These are phyloP conservation scores for Silene conica DNA, from an alignment of 148 eudicot genomes.

Conservation along the genomic window DNA sequence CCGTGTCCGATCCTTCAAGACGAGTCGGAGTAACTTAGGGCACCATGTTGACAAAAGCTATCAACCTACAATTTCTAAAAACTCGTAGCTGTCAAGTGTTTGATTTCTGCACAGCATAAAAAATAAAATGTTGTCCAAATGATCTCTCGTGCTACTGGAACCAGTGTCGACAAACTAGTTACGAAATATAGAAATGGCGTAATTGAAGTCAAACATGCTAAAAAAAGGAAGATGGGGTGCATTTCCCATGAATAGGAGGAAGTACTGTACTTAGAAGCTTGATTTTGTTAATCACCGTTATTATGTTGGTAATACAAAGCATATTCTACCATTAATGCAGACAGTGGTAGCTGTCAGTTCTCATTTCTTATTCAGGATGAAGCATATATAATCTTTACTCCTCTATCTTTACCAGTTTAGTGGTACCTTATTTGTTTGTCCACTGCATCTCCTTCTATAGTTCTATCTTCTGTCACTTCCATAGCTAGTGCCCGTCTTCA, in stretches of 20 bases:
- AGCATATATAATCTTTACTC: not conserved
- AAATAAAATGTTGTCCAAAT: not conserved
- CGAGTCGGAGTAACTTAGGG: not conserved
- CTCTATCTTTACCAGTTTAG: not conserved
- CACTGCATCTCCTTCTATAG: not conserved
- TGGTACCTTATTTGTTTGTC: not conserved
- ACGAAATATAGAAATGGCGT: not conserved
- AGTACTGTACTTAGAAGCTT: not conserved
- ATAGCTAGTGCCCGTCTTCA: not conserved
- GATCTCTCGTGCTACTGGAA: not conserved
- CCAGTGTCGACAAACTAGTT: not conserved
- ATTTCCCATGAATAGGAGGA: not conserved
- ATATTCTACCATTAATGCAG: not conserved
- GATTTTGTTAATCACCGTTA: not conserved
- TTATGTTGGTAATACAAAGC: not conserved
- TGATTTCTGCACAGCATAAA: not conserved
- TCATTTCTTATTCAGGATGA: not conserved
- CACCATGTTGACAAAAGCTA: not conserved
- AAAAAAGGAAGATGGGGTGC: not conserved
- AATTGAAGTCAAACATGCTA: not conserved
- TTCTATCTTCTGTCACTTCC: conserved; percentile 1
- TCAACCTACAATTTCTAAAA: too few species aligned
- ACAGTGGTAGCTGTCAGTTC: not conserved
- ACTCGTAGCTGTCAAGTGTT: not conserved
- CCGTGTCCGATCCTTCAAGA: too few species aligned